Evolutionary conservation across 257 asterid genomes (phyloP).

Genomic region (Ilex aquifolium): DNA sequence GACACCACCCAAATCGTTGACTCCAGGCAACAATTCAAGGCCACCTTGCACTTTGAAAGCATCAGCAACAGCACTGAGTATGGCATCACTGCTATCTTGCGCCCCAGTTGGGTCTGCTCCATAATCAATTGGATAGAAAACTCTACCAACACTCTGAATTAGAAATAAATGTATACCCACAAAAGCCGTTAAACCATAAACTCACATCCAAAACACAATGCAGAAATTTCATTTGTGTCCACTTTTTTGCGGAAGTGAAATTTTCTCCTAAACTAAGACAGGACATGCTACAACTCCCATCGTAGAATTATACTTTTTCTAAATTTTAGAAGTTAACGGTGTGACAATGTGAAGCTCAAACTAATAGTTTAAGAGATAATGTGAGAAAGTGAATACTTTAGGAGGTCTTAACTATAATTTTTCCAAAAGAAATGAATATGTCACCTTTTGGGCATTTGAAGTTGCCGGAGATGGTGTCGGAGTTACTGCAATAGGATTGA

Average conservation of each 20-base stretch:
- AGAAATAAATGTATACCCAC: too few relatives aligned
- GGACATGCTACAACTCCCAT: too few relatives aligned
- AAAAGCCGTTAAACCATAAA: too few relatives aligned
- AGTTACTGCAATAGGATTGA: not conserved
- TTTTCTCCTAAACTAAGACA: too few relatives aligned
- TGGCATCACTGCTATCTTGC: conserved; percentile 41
- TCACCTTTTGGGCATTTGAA: conserved; percentile 29
- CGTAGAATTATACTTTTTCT: too few relatives aligned
- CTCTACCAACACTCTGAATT: conserved; percentile 42
- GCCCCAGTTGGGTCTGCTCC: conserved; percentile 63
- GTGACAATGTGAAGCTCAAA: too few relatives aligned
- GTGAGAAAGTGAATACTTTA: too few relatives aligned
- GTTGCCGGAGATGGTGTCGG: conserved; percentile 14
- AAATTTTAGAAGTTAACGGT: too few relatives aligned
- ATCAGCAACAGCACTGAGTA: conserved; percentile 35
- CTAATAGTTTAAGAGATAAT: too few relatives aligned
- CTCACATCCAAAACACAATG: not conserved
- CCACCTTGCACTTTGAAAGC: conserved; percentile 33
- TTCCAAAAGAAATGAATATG: not conserved
- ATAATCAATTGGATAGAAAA: conserved; percentile 49
- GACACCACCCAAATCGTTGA: conserved; percentile 53
- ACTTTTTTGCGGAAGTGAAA: too few relatives aligned
- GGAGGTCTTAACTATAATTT: too few relatives aligned
- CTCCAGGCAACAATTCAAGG: conserved; percentile 38
- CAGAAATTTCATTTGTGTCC: not conserved